Percentiles rank a stretch among this genome's conserved stretches.
These are phyloP conservation scores for Dictyostelium intermedium DNA, from an alignment of 78 protist genomes.

Conservation along the genomic window DNA sequence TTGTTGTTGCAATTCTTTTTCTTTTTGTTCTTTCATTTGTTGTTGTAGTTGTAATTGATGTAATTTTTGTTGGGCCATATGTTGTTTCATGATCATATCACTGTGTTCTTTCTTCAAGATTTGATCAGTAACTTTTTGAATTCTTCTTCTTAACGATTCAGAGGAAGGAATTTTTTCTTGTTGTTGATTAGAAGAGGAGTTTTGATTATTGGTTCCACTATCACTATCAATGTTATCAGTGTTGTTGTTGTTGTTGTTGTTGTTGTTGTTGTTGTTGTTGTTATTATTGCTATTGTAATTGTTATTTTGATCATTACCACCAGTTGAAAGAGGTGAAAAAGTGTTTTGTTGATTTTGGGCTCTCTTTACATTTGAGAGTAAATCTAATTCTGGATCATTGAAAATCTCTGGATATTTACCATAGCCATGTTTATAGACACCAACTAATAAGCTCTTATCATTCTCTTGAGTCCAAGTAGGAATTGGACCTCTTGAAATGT, in stretches of 20 bases:
- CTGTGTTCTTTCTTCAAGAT: neutral
- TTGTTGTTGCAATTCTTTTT: neutral
- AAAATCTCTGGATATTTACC: conserved; percentile 60
- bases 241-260: neutral
- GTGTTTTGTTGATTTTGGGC: neutral
- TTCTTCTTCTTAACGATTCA: conserved; percentile 56
- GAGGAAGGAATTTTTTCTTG: conserved; percentile 35
- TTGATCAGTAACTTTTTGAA: conserved; percentile 16
- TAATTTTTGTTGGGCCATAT: neutral
- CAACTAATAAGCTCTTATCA: conserved; percentile 57
- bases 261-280: neutral
- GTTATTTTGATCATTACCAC: neutral
- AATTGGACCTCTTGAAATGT: conserved; percentile 35
- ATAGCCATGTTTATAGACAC: conserved; percentile 72
- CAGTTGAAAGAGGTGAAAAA: neutral
- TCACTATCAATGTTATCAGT: neutral
- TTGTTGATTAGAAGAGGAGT: neutral
- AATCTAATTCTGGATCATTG: conserved; percentile 30
- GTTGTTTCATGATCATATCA: neutral
- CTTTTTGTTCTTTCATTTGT: neutral
- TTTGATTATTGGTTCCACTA: neutral
- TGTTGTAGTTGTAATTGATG: neutral
- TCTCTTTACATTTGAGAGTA: neutral
- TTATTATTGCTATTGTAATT: neutral
- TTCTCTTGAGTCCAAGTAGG: conserved; percentile 49